A percentile compares a stretch with the other conserved stretches of the same genome.
phyloP scores from a whole-genome alignment of 2,329 filamentous ascomycete species.

The Penicillium capsulatum region DNA sequence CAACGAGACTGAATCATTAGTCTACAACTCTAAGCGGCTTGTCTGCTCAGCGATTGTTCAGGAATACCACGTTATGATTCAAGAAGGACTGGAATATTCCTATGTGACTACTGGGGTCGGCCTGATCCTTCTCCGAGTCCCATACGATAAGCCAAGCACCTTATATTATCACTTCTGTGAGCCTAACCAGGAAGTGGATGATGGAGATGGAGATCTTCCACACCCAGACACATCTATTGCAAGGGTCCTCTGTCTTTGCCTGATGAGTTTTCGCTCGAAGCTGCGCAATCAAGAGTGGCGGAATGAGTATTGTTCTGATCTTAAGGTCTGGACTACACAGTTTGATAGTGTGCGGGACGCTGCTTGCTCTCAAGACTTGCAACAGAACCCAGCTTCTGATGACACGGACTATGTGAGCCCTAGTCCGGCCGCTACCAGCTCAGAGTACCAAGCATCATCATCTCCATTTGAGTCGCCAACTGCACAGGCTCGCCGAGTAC shows the following conservation, averaged over 20 bases:
- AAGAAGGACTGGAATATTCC: neutral
- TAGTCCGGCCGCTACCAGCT: neutral
- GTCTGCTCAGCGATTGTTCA: neutral
- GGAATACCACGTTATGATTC: neutral
- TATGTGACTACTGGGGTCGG: neutral
- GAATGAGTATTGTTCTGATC: slow-evolving; percentile 3
- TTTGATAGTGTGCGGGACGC: neutral
- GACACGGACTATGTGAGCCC: neutral
- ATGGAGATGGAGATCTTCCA: neutral
- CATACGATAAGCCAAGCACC: neutral
- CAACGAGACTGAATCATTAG: neutral
- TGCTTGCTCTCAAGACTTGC: neutral
- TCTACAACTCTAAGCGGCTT: neutral
- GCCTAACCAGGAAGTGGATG: neutral
- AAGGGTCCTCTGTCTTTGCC: slow-evolving; percentile 2
- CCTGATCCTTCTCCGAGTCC: neutral
- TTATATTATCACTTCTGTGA: neutral
- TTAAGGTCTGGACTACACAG: slow-evolving; percentile 1
- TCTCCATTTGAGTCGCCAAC: neutral
- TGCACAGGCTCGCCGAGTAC: neutral
- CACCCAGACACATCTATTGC: neutral
- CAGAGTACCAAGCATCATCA: neutral
- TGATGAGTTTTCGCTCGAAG: slow-evolving; percentile 2
- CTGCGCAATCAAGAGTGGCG: slow-evolving; percentile 3
- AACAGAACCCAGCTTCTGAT: slow-evolving; percentile 1